Conservation (phyloP, 176 grass and related monocot species). For the Avena eriantha region DNA sequence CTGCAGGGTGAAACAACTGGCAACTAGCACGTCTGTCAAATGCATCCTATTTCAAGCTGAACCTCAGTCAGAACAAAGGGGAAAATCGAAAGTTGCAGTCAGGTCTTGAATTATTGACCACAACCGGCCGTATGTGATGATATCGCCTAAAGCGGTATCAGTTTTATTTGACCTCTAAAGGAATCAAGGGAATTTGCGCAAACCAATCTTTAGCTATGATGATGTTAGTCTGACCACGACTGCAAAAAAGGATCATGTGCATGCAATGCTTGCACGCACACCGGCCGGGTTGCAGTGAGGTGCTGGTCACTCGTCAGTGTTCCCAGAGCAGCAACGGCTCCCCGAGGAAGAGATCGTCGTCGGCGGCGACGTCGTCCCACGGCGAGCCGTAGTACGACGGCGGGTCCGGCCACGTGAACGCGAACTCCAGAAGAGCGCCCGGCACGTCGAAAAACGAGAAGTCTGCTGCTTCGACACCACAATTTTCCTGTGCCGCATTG, state of each 20-base stretch:
- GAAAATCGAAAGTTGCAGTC: background rate
- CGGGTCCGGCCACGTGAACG: constrained; percentile 2
- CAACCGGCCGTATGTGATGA: background rate
- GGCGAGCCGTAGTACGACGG: constrained; percentile 19
- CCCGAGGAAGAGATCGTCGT: constrained; percentile 36
- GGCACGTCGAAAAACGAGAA: constrained; percentile 44
- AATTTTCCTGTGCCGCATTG: background rate
- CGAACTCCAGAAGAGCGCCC: constrained; percentile 39
- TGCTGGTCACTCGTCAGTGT: constrained; percentile 29
- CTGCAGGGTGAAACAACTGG: background rate
- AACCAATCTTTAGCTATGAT: background rate
- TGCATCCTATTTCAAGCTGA: constrained; percentile 8
- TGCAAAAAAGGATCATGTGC: background rate
- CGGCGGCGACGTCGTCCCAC: constrained; percentile 42
- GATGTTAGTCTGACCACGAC: background rate
- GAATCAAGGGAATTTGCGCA: background rate
- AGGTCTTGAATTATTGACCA: background rate
- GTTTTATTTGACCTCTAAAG: constrained; percentile 22
- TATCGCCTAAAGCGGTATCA: background rate
- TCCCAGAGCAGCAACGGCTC: constrained; percentile 63
- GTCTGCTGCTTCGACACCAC: background rate
- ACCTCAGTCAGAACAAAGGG: background rate
- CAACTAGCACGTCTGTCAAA: background rate
- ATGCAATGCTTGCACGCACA: background rate
- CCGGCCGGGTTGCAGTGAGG: background rate